Percentiles rank a stretch among this genome's conserved stretches.
These are phyloP conservation scores for Geotrichum citri-aurantii DNA, from an alignment of 1,139 yeast genomes.

Conservation along the genomic window DNA sequence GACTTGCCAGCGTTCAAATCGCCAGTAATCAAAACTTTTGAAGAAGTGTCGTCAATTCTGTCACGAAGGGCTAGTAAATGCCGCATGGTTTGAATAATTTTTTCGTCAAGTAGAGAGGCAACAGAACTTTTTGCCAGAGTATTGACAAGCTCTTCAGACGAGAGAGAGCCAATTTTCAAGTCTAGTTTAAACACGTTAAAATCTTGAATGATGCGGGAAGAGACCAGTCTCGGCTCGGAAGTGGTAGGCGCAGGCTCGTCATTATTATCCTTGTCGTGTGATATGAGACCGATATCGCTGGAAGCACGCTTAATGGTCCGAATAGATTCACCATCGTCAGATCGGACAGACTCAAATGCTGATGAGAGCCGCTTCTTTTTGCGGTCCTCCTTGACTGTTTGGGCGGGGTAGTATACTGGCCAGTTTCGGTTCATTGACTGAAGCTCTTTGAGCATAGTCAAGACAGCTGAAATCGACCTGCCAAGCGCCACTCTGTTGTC, in stretches of 20 bases:
- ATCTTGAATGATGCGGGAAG: slow-evolving; percentile 30
- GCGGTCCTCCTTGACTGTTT: slow-evolving; percentile 3
- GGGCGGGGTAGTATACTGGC: slow-evolving; percentile 59
- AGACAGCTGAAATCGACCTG: slow-evolving; percentile 54
- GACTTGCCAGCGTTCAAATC: slow-evolving; percentile 97
- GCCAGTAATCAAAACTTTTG: slow-evolving; percentile 94
- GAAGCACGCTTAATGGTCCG: slow-evolving; percentile 10
- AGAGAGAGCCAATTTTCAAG: slow-evolving; percentile 51
- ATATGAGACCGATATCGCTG: slow-evolving; percentile 7
- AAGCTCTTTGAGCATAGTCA: slow-evolving; percentile 50
- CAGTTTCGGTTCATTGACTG: slow-evolving; percentile 51
- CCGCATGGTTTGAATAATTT: slow-evolving; percentile 52
- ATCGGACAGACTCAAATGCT: neutral
- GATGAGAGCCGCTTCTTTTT: slow-evolving; percentile 9
- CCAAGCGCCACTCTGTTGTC: slow-evolving; percentile 59
- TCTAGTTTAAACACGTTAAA: slow-evolving; percentile 61
- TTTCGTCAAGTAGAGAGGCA: slow-evolving; percentile 59
- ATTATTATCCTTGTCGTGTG: slow-evolving; percentile 15
- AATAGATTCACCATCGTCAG: slow-evolving; percentile 24
- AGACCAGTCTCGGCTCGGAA: slow-evolving; percentile 22
- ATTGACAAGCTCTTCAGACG: slow-evolving; percentile 43
- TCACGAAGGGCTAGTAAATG: slow-evolving; percentile 72
- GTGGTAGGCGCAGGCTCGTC: slow-evolving; percentile 1
- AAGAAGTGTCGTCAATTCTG: slow-evolving; percentile 84
- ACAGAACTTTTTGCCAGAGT: slow-evolving; percentile 60